Percentiles rank a stretch among this genome's conserved stretches.
These are phyloP conservation scores for Verbascum thapsus DNA, from an alignment of 257 asterid genomes.

Conservation along the genomic window DNA sequence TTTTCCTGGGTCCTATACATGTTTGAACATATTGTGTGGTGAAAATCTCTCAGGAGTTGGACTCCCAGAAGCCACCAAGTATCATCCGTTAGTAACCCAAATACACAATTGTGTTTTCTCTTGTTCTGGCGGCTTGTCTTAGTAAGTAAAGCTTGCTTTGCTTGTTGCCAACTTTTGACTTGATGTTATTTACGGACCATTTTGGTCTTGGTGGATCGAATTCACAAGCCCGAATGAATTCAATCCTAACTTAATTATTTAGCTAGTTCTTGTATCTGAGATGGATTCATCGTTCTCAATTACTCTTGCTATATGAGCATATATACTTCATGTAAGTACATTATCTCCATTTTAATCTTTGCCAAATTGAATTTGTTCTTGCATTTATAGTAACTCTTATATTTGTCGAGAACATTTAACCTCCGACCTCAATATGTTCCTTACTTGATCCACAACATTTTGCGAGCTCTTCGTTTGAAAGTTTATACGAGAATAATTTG, in stretches of 20 bases:
- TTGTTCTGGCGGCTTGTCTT: background rate
- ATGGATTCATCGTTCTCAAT: background rate
- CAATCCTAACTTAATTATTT: background rate
- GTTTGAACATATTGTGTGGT: no score
- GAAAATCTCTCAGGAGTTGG: no score
- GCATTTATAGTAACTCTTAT: constrained; percentile 4
- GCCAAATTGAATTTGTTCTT: background rate
- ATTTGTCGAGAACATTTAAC: background rate
- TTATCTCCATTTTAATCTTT: background rate
- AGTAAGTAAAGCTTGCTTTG: background rate
- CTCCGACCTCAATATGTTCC: background rate
- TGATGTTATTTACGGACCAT: background rate
- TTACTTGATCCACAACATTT: background rate
- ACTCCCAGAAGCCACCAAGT: no score
- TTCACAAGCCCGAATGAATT: background rate
- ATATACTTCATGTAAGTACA: background rate
- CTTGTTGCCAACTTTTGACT: background rate
- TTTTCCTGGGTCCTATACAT: no score
- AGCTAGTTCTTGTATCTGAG: constrained; percentile 3
- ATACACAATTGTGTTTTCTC: background rate
- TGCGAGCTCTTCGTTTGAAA: background rate
- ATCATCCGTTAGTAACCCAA: constrained; percentile 3
- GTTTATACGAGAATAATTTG: constrained; percentile 11
- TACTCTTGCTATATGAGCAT: background rate
- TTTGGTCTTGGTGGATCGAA: background rate